These are phyloP conservation scores for Ophiostoma sp. DNA, from an alignment of 2,329 filamentous ascomycete genomes.

Conservation along the genomic window DNA sequence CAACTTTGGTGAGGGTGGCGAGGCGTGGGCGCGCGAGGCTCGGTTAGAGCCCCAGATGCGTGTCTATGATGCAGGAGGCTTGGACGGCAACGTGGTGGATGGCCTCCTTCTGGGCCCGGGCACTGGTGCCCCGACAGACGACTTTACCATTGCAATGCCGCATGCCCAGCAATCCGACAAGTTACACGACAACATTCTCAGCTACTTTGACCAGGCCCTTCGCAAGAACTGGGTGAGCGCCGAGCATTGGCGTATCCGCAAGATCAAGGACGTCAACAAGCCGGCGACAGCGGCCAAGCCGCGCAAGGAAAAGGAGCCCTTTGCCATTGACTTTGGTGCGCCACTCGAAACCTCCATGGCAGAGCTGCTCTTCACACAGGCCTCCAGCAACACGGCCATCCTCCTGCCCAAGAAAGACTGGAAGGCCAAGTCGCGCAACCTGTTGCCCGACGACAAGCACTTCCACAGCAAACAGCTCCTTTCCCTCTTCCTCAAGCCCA, in stretches of 20 bases:
- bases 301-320: conserved; percentile 92
- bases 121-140: conserved; percentile 57
- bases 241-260: conserved; percentile 96
- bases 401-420: conserved; percentile 88
- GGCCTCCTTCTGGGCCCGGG: conserved; percentile 54
- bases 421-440: conserved; percentile 87
- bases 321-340: conserved; percentile 84
- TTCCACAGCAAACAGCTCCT: conserved; percentile 92
- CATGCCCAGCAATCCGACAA: conserved; percentile 60
- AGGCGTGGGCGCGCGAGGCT: conserved; percentile 89
- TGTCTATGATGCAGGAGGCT: conserved; percentile 59
- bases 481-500: conserved; percentile 89
- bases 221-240: conserved; percentile 97
- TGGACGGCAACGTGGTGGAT: conserved; percentile 49
- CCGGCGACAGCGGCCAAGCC: conserved; percentile 42
- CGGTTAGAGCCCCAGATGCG: conserved; percentile 81
- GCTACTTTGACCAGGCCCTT: conserved; percentile 93
- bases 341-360: conserved; percentile 66
- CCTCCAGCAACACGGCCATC: conserved; percentile 73
- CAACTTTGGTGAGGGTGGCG: conserved; percentile 90
- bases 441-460: conserved; percentile 95
- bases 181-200: conserved; percentile 86
- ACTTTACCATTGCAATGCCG: conserved; percentile 75
- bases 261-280: conserved; percentile 65
- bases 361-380: conserved; percentile 74